phyloP scores from a whole-genome alignment of 177 flowering plant species.

The Telopea speciosissima region DNA sequence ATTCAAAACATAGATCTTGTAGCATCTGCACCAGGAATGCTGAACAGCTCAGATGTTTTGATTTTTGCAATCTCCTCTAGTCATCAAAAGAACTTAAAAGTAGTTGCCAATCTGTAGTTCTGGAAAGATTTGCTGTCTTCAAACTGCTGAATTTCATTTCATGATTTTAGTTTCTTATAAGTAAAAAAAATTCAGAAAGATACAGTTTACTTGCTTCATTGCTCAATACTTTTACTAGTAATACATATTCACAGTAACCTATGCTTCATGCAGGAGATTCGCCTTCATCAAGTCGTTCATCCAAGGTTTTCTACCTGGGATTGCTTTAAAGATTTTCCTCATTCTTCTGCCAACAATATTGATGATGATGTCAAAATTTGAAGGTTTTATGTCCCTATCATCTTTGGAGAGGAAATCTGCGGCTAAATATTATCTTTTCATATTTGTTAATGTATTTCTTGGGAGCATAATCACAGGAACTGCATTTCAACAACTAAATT shows the following conservation, averaged over 20 bases:
- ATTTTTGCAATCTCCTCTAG: too few relatives aligned
- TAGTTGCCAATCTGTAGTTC: too few relatives aligned
- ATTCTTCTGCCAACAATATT: constrained; percentile 62
- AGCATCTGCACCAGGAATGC: too few relatives aligned
- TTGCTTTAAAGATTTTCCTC: constrained; percentile 74
- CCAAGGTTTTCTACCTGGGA: constrained; percentile 85
- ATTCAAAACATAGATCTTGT: too few relatives aligned
- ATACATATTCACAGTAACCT: constrained; percentile 6
- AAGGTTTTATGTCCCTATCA: constrained; percentile 60
- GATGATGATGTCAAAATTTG: constrained; percentile 82
- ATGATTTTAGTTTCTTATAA: too few relatives aligned
- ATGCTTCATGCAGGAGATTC: constrained; percentile 38
- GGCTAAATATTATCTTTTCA: constrained; percentile 58
- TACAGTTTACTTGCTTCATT: neutral
- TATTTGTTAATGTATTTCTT: constrained; percentile 73
- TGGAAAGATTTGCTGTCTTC: neutral
- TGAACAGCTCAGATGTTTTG: too few relatives aligned
- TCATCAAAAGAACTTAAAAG: too few relatives aligned
- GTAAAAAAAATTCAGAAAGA: too few relatives aligned
- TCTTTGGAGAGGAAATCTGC: constrained; percentile 72
- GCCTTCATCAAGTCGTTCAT: constrained; percentile 58
- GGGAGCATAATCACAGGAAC: constrained; percentile 79
- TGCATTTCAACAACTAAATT: constrained; percentile 66
- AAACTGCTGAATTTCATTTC: neutral
- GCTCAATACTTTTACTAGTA: neutral